phyloP scores from a whole-genome alignment of 164 flowering plant genomes.

The Vitis rupestris region DNA sequence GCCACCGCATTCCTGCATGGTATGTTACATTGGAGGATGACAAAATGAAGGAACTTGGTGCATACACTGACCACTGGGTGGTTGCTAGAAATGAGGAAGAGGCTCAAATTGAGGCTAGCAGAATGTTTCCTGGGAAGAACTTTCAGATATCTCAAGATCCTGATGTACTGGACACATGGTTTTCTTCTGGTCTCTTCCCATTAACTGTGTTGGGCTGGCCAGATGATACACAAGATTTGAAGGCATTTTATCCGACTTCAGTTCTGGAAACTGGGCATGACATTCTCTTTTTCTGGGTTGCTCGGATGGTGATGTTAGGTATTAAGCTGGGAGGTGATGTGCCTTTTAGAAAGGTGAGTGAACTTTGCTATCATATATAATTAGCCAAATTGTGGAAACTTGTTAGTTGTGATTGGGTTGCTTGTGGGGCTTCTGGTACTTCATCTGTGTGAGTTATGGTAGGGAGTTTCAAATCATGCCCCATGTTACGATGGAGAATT shows the following conservation, averaged over 20 bases:
- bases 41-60: constrained; percentile 68
- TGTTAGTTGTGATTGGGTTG: background rate
- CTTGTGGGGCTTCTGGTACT: too few species aligned
- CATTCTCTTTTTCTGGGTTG: constrained; percentile 97
- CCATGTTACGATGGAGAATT: too few species aligned
- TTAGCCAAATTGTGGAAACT: background rate
- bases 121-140: constrained; percentile 54
- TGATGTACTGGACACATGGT: constrained; percentile 92
- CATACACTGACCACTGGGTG: constrained; percentile 83
- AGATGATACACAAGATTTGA: constrained; percentile 75
- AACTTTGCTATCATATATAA: background rate
- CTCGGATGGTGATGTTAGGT: constrained; percentile 96
- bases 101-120: constrained; percentile 58
- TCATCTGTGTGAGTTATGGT: too few species aligned
- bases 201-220: constrained; percentile 97
- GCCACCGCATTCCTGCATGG: constrained; percentile 97
- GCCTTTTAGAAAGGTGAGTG: constrained; percentile 82
- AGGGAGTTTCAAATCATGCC: too few species aligned
- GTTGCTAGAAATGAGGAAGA: constrained; percentile 79
- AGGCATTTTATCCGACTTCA: constrained; percentile 85
- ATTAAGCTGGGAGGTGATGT: constrained; percentile 89
- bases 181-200: constrained; percentile 95
- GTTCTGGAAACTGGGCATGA: constrained; percentile 98
- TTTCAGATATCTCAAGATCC: constrained; percentile 85
- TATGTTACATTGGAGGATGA: constrained; percentile 83